Conservation (phyloP, 441 rosid genomes). For the Adansonia grandidieri region DNA sequence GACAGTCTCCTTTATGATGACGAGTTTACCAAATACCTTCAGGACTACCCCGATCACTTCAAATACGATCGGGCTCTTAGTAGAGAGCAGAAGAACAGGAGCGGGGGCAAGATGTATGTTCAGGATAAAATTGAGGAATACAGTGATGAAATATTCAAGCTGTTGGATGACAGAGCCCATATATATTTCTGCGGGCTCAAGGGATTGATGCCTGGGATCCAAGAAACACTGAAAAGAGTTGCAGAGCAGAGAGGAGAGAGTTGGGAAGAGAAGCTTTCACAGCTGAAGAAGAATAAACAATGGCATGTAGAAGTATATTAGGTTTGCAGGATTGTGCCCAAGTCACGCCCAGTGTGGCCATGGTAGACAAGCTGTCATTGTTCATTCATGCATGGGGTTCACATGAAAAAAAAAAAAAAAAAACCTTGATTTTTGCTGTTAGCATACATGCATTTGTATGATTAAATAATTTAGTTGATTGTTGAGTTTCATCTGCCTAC, state of each 20-base stretch:
- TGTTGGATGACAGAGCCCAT: constrained; percentile 86
- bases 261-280: constrained; percentile 97
- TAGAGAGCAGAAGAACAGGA: constrained; percentile 87
- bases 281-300: constrained; percentile 94
- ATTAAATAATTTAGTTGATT: constrained; percentile 31
- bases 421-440: constrained; percentile 28
- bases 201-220: constrained; percentile 99
- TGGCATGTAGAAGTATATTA: constrained; percentile 99
- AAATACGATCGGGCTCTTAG: constrained; percentile 85
- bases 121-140: constrained; percentile 97
- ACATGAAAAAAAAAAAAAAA: neutral
- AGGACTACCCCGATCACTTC: constrained; percentile 77
- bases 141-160: constrained; percentile 85
- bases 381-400: constrained; percentile 6
- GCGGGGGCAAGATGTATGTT: constrained; percentile 94
- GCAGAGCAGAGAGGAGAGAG: constrained; percentile 87
- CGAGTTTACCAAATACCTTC: constrained; percentile 75
- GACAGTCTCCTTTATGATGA: constrained; percentile 96
- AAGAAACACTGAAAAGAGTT: constrained; percentile 81
- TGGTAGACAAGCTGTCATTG: constrained; percentile 16
- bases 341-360: neutral
- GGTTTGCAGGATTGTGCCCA: neutral
- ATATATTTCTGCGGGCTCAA: constrained; percentile 94
- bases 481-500: neutral
- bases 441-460: neutral